A percentile compares a stretch with the other conserved stretches of the same genome.
phyloP scores from a whole-genome alignment of 495 filamentous ascomycete genomes.

The Massariosphaeria phaeospora region DNA sequence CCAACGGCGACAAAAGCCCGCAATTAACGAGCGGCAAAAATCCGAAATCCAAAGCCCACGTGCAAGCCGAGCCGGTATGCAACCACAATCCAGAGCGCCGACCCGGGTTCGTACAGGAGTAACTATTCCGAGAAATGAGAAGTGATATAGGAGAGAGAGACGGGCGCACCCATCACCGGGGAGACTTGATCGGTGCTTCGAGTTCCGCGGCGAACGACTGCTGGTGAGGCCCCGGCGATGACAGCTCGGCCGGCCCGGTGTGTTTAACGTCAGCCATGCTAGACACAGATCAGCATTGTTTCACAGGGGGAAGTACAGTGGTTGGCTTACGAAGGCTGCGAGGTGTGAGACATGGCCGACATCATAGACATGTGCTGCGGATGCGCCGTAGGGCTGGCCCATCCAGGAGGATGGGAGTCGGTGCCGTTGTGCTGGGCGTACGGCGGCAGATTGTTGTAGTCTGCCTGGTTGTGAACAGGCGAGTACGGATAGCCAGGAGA shows the following conservation, averaged over 20 bases:
- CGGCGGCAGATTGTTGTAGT: background rate
- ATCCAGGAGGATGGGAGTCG: slow-evolving; percentile 13
- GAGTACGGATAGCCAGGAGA: slow-evolving; percentile 5
- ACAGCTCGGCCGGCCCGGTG: slow-evolving; percentile 6
- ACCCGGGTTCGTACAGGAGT: too few relatives aligned
- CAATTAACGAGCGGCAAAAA: too few relatives aligned
- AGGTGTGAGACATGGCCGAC: background rate
- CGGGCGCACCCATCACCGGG: background rate
- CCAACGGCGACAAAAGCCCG: too few relatives aligned
- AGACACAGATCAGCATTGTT: too few relatives aligned
- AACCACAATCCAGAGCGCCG: too few relatives aligned
- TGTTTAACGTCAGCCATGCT: slow-evolving; percentile 13
- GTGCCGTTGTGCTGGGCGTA: slow-evolving; percentile 8
- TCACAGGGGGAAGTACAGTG: too few relatives aligned
- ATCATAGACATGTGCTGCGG: slow-evolving; percentile 8
- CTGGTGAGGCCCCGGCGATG: background rate
- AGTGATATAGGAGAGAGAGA: too few relatives aligned
- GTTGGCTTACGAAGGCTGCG: background rate
- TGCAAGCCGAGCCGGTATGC: too few relatives aligned
- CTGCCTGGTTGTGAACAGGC: background rate
- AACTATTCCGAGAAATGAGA: too few relatives aligned
- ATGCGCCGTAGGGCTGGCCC: slow-evolving; percentile 6
- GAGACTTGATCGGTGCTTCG: slow-evolving; percentile 16
- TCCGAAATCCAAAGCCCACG: too few relatives aligned
- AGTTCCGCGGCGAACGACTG: slow-evolving; percentile 14